Base-by-base conservation (phyloP, 306 rosid genomes). In the Chamaecrista fasciculata region DNA sequence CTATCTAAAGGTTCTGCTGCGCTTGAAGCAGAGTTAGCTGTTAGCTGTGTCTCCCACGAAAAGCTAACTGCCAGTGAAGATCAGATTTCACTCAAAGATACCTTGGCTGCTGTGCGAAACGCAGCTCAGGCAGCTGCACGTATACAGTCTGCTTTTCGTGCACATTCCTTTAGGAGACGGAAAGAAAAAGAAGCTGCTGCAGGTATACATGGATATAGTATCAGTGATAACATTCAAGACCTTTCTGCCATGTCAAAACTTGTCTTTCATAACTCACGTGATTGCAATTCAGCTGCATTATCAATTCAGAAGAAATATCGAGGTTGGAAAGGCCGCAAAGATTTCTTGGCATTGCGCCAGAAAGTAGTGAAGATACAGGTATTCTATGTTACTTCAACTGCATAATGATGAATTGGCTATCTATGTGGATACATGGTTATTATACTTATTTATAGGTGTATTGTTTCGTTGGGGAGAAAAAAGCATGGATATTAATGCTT, bases 361-460 rank as follows among this genome's bases (percentile, higher is more conserved):
- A 91, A 95, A 81, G 87, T 95, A 44, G 96, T 95, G 46, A 87
- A 84, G 85, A 83, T 95, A 78, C 99, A 95, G 99, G 99, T 94
- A 82, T 65, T 37, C 12, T 26, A 43, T 58, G 62, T 61, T 64
- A 56, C 67, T 59, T 52, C 33, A 20, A 33, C 71, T 25, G 15
- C 31, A 70, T 20, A 68, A 68, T 40, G 21, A 16, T 28, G 74
- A 70, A 70, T 63, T 51, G 66, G 48, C 20, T 42, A 24, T 71
- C 5, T 62, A 46, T 33, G 59, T 57, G 29, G 48, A 72, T 55
- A 26, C 43, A 31, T 31, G 23, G 43, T n/a, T 31, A 57, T 70
- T 48, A 66, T 76, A 43, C 58, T 58, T 44, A 23, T 59, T 44
- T 52, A 46, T 28, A 11, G 12, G 11, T 53, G 11, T 53, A 6